Evolutionary conservation across 1,284 basidiomycete genomes (phyloP), one percentile per base, ranked within the genome.

Genomic region (Phylloboletellus chloephorus): DNA sequence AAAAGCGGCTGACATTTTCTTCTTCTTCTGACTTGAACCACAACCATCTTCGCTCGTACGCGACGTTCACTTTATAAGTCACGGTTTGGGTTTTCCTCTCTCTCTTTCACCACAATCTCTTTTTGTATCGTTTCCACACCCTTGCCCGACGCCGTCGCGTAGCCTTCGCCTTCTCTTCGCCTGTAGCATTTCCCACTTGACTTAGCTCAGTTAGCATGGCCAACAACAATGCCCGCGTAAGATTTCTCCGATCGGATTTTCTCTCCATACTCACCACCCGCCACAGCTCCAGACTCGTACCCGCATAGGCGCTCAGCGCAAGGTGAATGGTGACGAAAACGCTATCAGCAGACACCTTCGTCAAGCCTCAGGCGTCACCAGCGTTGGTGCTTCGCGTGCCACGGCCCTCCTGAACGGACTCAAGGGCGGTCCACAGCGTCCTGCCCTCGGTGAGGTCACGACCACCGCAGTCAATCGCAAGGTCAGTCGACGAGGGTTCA

Each of bases 381-480:
- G 66, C 41, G 53, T 61, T 26, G 69, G 68, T 44, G 66, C 72
- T 34, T 65, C 74, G 44, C 74, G 78, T 50, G 60, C 72, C 30
- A 60, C 73, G 31, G 72, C 75, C 50, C 56, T 74, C 52, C 66
- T 74, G 46, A 72, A 69, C 51, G 70, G 61, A 24, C 54, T 64
- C 45, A 79, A 76, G 61, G 54, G 57, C 21, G 68, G 57, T 35
- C 51, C 67, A 31, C 68, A 73, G 52, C 75, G 83, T 51, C 68
- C 77, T 21, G 83, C 76, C 39, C 72, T 88, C 40, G 73, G 76
- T 47, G 85, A 88, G 66, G 82, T 88, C 47, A 82, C 80, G 15
- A 74, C 72, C 23, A 71, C 70, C 40, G 78, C 82, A 45, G 75
- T 86, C 38, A 88, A 86, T 62, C 76, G 79, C 59, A 86, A 81